Percentiles rank a stretch among this genome's conserved stretches.
These are phyloP conservation scores for Paxillus ammoniavirescens DNA, from an alignment of 768 basidiomycete genomes.

Conservation along the genomic window DNA sequence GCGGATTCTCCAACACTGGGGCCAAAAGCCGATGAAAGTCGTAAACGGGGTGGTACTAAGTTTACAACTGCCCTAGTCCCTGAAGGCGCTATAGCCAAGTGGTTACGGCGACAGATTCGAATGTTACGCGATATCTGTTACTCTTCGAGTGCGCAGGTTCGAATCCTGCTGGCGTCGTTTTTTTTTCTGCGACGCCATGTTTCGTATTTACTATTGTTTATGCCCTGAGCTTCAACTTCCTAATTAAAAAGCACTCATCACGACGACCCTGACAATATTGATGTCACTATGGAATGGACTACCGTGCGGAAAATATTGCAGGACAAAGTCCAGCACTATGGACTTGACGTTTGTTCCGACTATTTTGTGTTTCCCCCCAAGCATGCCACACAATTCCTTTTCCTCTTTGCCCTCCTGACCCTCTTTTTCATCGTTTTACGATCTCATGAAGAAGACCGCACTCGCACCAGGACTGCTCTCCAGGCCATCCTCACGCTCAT, in stretches of 20 bases:
- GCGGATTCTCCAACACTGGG: too few species aligned
- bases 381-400: background rate
- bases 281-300: background rate
- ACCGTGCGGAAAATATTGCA: conserved; percentile 5
- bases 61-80: too few species aligned
- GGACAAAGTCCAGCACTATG: background rate
- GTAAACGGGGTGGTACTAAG: too few species aligned
- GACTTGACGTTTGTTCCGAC: background rate
- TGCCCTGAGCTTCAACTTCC: too few species aligned
- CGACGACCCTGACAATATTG: too few species aligned
- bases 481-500: conserved; percentile 42
- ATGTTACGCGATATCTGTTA: conserved; percentile 34
- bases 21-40: too few species aligned
- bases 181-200: conserved; percentile 9
- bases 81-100: conserved; percentile 63
- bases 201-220: background rate
- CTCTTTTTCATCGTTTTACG: conserved; percentile 9
- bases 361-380: background rate
- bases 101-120: conserved; percentile 79
- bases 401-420: conserved; percentile 3
- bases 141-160: conserved; percentile 41
- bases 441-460: conserved; percentile 8
- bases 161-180: conserved; percentile 41
- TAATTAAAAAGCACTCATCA: too few species aligned
- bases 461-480: conserved; percentile 20